Evolutionary conservation across 306 rosid species (phyloP), one percentile per base, ranked within the genome.

Genomic region (Cicer pinnatifidum): DNA sequence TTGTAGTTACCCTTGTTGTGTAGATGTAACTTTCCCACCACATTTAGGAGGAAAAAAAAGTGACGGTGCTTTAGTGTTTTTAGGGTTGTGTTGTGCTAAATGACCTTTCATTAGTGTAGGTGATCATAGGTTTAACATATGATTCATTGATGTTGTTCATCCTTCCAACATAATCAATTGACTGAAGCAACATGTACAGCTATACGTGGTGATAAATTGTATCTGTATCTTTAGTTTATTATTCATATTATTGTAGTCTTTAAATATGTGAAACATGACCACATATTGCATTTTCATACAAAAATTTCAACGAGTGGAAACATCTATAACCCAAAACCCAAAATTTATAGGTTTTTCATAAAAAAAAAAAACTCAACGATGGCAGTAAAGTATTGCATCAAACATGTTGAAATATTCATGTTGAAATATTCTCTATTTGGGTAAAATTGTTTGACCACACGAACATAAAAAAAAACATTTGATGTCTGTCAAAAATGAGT

Each of bases 101-200:
- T 81, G 88, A 84, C 82, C 74, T 62, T 82, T 68, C 33, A 65
- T 78, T 68, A 78, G 72, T 72, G 69, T 90, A 88, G 91, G 67
- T 83, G 82, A 77, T 12, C 66, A 33, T 82, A 80, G 85, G 82
- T 77, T 84, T 87, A 85, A 82, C 81, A 80, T 82, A 78, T 74
- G 81, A 84, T 84, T 89, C 75, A 78, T 75, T 77, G 84, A 56
- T 80, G 84, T 83, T 9, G 78, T 84, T 66, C 76, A 73, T 78
- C 82, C 71, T 66, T 67, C 80, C 84, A 75, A 53, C 76, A 69
- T 69, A 71, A 78, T 78, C 11, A 67, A 54, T 68, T 82, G 73
- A 69, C 44, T 73, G 74, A 69, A 78, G 81, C 78, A 66, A 77
- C 87, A 75, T 91, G 97, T 91, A 89, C 93, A 88, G 93, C 75